Evolutionary conservation across 2,329 filamentous ascomycete genomes (phyloP), one percentile per base, ranked within the genome.

Genomic region (Nemania sp.): DNA sequence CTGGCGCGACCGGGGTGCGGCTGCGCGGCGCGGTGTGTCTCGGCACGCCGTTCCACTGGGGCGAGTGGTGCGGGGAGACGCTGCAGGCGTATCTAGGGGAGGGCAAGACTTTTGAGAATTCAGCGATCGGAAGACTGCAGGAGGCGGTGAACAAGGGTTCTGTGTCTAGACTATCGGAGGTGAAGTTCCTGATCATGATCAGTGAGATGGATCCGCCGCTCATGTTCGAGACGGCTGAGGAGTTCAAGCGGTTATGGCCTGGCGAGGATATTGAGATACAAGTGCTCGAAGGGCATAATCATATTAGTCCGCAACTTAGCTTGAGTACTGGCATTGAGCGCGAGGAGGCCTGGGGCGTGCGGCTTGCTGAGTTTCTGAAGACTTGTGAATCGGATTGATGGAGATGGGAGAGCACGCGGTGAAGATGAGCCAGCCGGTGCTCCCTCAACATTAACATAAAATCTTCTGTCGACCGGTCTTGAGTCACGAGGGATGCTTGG

Each of bases 271-370:
- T 61, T 17, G 57, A 57, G 22, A 52, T 57, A 6, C 56, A 59
- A n/a, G 48, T 64, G 14, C 51, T 68, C 7, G 43, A 62, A 31
- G 66, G 67, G 1, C 67, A 69, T 47, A 69, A 69, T 30, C 67
- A 69, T 33, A 66, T 68, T 15, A 69, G 67, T 23, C 64, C 66
- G 0, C 63, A 63, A 17, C 39, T 67, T 1, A 55, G 59, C 1
- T 47, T 69, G 1, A 47, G 61, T 15, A 68, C 66, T 2, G 66
- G 66, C 0, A 61, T 68, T 24, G 66, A 68, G 50, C 61, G 54
- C 9, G 66, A 69, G 41, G 67, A 69, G 45, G 64, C 58, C 19
- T 69, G 67, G 67, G 67, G 66, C 1, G 56, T 61, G 17, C 60
- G 60, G 15, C 60, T 69, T 1, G 66, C 56, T 3, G 58, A 64